Evolutionary conservation across 2,329 filamentous ascomycete species (phyloP).

Genomic region (Myriosclerotinia scirpicola): DNA sequence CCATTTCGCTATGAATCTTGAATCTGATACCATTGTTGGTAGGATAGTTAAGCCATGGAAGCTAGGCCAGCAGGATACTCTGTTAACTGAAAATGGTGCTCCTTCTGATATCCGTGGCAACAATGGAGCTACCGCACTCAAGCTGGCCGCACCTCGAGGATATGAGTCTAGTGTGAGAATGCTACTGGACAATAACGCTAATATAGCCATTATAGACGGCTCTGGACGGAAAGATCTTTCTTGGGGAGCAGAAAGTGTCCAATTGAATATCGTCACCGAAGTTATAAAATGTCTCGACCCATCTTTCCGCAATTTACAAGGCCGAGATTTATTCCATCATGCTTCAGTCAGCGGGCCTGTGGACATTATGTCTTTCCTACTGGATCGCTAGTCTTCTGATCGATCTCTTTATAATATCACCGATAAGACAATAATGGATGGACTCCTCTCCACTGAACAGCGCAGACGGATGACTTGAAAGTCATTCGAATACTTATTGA

Average conservation of each 20-base stretch:
- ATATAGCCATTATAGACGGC: neutral
- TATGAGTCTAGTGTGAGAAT: neutral
- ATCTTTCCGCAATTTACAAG: neutral
- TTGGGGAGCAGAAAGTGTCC: too few relatives aligned
- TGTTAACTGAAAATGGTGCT: too few relatives aligned
- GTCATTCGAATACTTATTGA: neutral
- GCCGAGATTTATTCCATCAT: neutral
- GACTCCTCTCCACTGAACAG: neutral
- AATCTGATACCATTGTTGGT: neutral
- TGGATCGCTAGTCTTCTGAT: neutral
- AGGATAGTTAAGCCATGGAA: neutral
- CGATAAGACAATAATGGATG: neutral
- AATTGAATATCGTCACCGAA: too few relatives aligned
- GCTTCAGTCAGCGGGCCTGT: neutral
- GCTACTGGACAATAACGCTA: neutral
- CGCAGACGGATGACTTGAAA: neutral
- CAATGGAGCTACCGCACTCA: too few relatives aligned
- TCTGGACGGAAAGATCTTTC: too few relatives aligned
- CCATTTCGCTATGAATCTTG: neutral
- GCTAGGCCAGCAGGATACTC: too few relatives aligned
- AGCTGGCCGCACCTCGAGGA: neutral
- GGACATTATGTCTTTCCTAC: neutral
- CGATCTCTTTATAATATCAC: neutral
- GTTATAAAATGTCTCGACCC: too few relatives aligned
- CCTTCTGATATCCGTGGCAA: neutral